A percentile compares a stretch with the other conserved stretches of the same genome.
These are phyloP conservation scores for Talaromyces sp. DNA, from an alignment of 2,329 filamentous ascomycete genomes.

Conservation along the genomic window DNA sequence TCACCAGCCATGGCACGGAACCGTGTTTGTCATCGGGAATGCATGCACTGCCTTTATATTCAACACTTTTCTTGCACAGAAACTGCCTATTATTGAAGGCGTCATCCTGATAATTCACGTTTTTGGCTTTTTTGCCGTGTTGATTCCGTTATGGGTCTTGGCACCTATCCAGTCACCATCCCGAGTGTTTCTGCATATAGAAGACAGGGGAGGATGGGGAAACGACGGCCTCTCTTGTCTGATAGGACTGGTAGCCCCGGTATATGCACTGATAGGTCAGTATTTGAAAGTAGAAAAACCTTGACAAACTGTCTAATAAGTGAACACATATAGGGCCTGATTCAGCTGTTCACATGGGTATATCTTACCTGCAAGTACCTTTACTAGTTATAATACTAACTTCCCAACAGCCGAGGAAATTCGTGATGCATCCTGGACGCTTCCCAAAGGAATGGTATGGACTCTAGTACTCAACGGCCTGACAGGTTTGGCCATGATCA, in stretches of 20 bases:
- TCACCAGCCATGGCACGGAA: conserved; percentile 42
- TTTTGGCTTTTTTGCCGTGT: conserved; percentile 38
- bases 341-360: conserved; percentile 41
- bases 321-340: conserved; percentile 3
- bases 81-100: conserved; percentile 24
- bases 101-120: conserved; percentile 37
- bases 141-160: conserved; percentile 41
- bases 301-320: not conserved
- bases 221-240: conserved; percentile 32
- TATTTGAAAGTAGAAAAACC: conserved; percentile 26
- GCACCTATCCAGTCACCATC: conserved; percentile 33
- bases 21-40: conserved; percentile 39
- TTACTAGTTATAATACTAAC: conserved; percentile 6
- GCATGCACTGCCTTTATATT: conserved; percentile 38
- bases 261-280: conserved; percentile 39
- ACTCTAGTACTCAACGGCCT: conserved; percentile 49
- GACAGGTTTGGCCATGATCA: conserved; percentile 51
- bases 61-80: conserved; percentile 39
- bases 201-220: conserved; percentile 37
- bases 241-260: conserved; percentile 37
- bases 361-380: conserved; percentile 8
- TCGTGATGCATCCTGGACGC: conserved; percentile 44
- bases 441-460: conserved; percentile 49
- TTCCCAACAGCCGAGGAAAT: conserved; percentile 33
- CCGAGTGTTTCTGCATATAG: conserved; percentile 38